These are phyloP conservation scores for Datisca glomerata DNA, from an alignment of 306 rosid species.

Conservation along the genomic window DNA sequence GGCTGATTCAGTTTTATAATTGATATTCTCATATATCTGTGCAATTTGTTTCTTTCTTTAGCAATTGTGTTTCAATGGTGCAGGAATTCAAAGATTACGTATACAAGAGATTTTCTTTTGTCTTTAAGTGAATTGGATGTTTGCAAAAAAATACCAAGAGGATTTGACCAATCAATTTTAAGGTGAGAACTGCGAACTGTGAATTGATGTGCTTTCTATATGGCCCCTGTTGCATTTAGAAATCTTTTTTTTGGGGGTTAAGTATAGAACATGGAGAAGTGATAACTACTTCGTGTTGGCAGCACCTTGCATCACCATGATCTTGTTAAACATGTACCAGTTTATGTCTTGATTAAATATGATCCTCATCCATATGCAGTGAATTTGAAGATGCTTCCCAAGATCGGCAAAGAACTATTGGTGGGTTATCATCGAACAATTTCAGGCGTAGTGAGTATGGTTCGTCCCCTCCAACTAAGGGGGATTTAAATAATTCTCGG, in stretches of 20 bases:
- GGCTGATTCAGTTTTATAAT: conserved; percentile 1
- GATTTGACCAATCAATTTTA: conserved; percentile 59
- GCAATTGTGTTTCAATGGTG: conserved; percentile 9
- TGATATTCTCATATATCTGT: not conserved
- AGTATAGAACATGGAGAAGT: too few relatives aligned
- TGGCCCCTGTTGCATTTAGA: too few relatives aligned
- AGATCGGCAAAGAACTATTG: conserved; percentile 58
- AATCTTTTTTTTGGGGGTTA: too few relatives aligned
- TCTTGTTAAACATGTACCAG: not conserved
- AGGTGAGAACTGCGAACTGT: conserved; percentile 32
- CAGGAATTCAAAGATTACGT: conserved; percentile 53
- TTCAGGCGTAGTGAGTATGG: conserved; percentile 58
- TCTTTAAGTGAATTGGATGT: conserved; percentile 64
- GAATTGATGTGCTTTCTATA: too few relatives aligned
- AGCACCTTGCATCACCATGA: not conserved
- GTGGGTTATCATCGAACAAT: conserved; percentile 45
- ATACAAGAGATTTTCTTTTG: conserved; percentile 65
- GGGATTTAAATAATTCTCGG: conserved; percentile 47
- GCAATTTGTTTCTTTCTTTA: not conserved
- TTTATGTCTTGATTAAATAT: conserved; percentile 17
- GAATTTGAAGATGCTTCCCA: conserved; percentile 60
- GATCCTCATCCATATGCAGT: conserved; percentile 25
- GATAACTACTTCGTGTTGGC: too few relatives aligned
- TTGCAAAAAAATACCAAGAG: conserved; percentile 70
- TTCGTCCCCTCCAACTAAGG: conserved; percentile 82